These are phyloP conservation scores for Podaxis sp. DNA, from an alignment of 768 basidiomycete genomes.

Conservation along the genomic window DNA sequence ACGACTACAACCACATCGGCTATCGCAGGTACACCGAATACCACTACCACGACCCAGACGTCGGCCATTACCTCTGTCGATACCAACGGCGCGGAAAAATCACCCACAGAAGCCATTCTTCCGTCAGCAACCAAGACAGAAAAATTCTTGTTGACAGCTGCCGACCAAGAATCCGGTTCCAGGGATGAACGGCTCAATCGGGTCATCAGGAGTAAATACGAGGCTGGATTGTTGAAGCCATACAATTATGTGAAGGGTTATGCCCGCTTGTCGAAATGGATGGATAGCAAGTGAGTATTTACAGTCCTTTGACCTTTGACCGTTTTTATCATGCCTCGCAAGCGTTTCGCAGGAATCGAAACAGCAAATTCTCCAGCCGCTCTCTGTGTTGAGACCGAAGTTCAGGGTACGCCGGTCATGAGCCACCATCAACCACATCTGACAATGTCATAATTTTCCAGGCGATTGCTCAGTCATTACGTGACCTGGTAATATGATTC, in stretches of 20 bases:
- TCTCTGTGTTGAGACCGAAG: constrained; percentile 83
- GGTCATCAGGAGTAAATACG: constrained; percentile 95
- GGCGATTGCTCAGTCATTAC: constrained; percentile 83
- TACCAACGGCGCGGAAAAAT: constrained; percentile 16
- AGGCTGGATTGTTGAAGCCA: constrained; percentile 91
- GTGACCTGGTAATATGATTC: constrained; percentile 61
- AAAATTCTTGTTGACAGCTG: constrained; percentile 87
- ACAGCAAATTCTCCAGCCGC: constrained; percentile 86
- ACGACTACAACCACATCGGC: constrained; percentile 16
- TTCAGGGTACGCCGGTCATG: constrained; percentile 58
- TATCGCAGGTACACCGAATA: constrained; percentile 13
- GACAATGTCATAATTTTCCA: constrained; percentile 22
- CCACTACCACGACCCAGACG: constrained; percentile 12
- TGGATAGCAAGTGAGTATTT: constrained; percentile 78
- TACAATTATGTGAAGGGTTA: constrained; percentile 98
- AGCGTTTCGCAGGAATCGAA: constrained; percentile 91
- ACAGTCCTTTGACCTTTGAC: not conserved
- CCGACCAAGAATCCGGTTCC: constrained; percentile 90
- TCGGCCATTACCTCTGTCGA: constrained; percentile 18
- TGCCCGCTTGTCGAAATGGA: constrained; percentile 87
- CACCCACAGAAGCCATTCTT: constrained; percentile 46
- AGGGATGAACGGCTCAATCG: constrained; percentile 86
- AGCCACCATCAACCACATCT: constrained; percentile 9
- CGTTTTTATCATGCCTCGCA: constrained; percentile 13
- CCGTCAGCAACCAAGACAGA: constrained; percentile 82